phyloP scores from a whole-genome alignment of 129 eudicot species.

The Tagetes patula region DNA sequence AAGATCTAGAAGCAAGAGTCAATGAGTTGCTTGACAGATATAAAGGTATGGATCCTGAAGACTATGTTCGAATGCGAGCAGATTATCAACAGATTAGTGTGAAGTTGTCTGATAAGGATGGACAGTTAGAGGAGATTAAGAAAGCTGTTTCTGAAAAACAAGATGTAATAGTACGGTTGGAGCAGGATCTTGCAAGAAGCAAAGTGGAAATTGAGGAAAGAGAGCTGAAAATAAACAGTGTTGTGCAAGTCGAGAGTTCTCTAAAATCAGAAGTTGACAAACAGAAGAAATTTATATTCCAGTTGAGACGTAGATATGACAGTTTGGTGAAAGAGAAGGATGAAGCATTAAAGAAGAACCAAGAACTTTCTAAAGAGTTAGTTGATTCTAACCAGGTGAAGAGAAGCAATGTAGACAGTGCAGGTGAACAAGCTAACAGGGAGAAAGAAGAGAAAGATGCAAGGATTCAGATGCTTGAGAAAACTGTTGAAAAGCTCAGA shows the following conservation, averaged over 20 bases:
- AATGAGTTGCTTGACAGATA: constrained; percentile 57
- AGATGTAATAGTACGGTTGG: constrained; percentile 47
- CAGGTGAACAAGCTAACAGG: constrained; percentile 45
- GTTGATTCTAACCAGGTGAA: constrained; percentile 58
- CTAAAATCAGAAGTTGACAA: constrained; percentile 59
- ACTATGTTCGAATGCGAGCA: constrained; percentile 53
- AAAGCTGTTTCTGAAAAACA: constrained; percentile 56
- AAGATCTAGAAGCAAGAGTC: constrained; percentile 47
- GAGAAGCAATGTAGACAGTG: constrained; percentile 42
- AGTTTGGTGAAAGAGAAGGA: constrained; percentile 65
- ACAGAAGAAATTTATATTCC: constrained; percentile 29
- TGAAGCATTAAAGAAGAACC: constrained; percentile 55
- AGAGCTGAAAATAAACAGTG: constrained; percentile 48
- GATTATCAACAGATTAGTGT: constrained; percentile 64
- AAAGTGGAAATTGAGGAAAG: constrained; percentile 57
- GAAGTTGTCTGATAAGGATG: constrained; percentile 61
- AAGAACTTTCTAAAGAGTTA: constrained; percentile 66
- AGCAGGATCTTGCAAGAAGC: constrained; percentile 66
- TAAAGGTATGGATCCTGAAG: constrained; percentile 69
- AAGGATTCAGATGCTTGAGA: constrained; percentile 81
- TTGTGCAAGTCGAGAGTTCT: constrained; percentile 54
- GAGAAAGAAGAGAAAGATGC: constrained; percentile 56
- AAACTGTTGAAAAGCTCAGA: constrained; percentile 56
- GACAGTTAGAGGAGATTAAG: constrained; percentile 56
- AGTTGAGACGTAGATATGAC: constrained; percentile 47